A percentile compares a stretch with the other conserved stretches of the same genome.
These are phyloP conservation scores for Ceratobasidium sp. DNA, from an alignment of 1,284 basidiomycete species.

Conservation along the genomic window DNA sequence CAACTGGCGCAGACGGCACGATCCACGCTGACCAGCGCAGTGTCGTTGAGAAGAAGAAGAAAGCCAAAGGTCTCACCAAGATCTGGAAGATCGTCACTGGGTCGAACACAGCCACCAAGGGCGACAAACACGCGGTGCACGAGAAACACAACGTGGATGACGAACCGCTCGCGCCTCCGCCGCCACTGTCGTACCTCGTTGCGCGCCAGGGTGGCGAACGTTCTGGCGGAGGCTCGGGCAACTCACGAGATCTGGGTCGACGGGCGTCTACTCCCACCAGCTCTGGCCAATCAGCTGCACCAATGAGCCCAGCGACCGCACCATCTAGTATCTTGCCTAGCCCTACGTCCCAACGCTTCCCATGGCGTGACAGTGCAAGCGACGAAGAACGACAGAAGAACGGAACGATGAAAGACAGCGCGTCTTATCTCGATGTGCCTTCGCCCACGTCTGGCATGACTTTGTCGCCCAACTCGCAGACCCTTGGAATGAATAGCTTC, in stretches of 20 bases:
- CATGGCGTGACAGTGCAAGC: slow-evolving; percentile 61
- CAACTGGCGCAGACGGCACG: slow-evolving; percentile 34
- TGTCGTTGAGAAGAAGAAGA: slow-evolving; percentile 60
- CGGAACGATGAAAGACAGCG: slow-evolving; percentile 24
- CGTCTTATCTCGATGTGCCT: slow-evolving; percentile 29
- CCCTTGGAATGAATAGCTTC: slow-evolving; percentile 4
- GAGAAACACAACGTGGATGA: slow-evolving; percentile 35
- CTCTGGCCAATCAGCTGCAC: slow-evolving; percentile 61
- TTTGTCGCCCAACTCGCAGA: slow-evolving; percentile 21
- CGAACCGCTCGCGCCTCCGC: slow-evolving; percentile 80
- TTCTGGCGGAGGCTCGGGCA: slow-evolving; percentile 51
- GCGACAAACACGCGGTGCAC: slow-evolving; percentile 43
- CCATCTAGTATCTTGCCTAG: slow-evolving; percentile 77
- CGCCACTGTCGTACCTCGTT: slow-evolving; percentile 84
- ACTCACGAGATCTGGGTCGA: slow-evolving; percentile 40
- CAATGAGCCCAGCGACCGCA: slow-evolving; percentile 66
- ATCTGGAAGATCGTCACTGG: slow-evolving; percentile 76
- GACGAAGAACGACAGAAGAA: slow-evolving; percentile 54
- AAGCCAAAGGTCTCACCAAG: slow-evolving; percentile 82
- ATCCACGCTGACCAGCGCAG: slow-evolving; percentile 25
- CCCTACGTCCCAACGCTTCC: slow-evolving; percentile 63
- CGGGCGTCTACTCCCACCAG: slow-evolving; percentile 64
- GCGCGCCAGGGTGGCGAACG: slow-evolving; percentile 63
- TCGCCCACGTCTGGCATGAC: slow-evolving; percentile 23
- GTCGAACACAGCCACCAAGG: slow-evolving; percentile 34